These are phyloP conservation scores for Metschnikowia chrysomelidarum DNA, from an alignment of 805 yeast species.

Conservation along the genomic window DNA sequence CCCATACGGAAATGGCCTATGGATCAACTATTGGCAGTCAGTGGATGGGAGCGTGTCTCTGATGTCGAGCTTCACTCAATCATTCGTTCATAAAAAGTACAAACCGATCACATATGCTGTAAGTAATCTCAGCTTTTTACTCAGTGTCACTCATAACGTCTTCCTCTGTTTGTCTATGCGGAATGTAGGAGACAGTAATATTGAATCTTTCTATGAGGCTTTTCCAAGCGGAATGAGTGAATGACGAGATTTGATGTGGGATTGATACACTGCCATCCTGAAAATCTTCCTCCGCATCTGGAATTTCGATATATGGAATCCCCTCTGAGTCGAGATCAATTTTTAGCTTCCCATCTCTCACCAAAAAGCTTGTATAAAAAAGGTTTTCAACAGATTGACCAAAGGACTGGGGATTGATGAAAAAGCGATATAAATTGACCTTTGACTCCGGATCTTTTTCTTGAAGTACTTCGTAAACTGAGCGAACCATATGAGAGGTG, in stretches of 20 bases:
- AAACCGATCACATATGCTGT: constrained; percentile 4
- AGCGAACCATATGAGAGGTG: constrained; percentile 62
- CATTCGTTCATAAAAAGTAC: constrained; percentile 13
- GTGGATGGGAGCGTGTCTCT: constrained; percentile 47
- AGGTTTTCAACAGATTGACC: constrained; percentile 80
- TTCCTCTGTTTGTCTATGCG: constrained; percentile 31
- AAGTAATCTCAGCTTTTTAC: neutral
- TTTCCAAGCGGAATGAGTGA: constrained; percentile 68
- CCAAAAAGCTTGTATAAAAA: constrained; percentile 77
- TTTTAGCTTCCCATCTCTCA: constrained; percentile 65
- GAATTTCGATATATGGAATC: constrained; percentile 41
- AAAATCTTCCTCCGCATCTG: constrained; percentile 25
- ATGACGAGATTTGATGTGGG: constrained; percentile 66
- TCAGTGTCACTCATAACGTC: constrained; percentile 9
- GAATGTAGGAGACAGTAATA: constrained; percentile 56
- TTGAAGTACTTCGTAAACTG: constrained; percentile 44
- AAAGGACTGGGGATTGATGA: constrained; percentile 74
- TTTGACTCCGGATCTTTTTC: constrained; percentile 28
- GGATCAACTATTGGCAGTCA: constrained; percentile 44
- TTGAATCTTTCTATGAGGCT: constrained; percentile 50
- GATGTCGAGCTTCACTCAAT: constrained; percentile 11
- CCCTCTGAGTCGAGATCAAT: constrained; percentile 49
- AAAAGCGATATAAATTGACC: constrained; percentile 61
- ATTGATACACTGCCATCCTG: constrained; percentile 10
- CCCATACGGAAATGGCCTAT: constrained; percentile 87